A percentile compares a stretch with the other conserved stretches of the same genome.
These are phyloP conservation scores for Penicillium sp. DNA, from an alignment of 2,329 filamentous ascomycete species.

Conservation along the genomic window DNA sequence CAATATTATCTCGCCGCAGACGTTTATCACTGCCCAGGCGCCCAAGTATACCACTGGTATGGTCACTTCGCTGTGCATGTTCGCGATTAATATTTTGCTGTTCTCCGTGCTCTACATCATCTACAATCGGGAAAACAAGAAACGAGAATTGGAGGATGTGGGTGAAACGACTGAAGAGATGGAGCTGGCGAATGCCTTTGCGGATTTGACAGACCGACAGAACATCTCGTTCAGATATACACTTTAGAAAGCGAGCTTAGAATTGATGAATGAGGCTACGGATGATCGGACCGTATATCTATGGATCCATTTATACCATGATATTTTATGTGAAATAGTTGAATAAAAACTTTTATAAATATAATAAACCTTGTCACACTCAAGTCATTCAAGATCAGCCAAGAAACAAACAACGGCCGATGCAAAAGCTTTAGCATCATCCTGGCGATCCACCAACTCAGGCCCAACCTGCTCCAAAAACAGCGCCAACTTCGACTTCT, in stretches of 20 bases:
- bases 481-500: constrained; percentile 24
- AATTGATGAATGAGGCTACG: background rate
- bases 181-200: constrained; percentile 9
- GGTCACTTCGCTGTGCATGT: background rate
- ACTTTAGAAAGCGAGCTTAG: background rate
- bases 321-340: background rate
- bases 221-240: background rate
- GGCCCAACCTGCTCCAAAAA: constrained; percentile 26
- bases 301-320: background rate
- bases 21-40: constrained; percentile 17
- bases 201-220: constrained; percentile 9
- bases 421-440: constrained; percentile 26
- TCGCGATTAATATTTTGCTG: background rate
- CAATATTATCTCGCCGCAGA: constrained; percentile 20
- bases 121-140: background rate
- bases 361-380: background rate
- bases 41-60: constrained; percentile 13
- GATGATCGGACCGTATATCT: background rate
- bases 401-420: constrained; percentile 25
- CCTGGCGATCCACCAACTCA: constrained; percentile 18
- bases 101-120: background rate
- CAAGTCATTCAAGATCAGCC: constrained; percentile 19
- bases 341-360: background rate
- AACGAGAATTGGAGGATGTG: background rate
- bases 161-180: constrained; percentile 1